Evolutionary conservation across 257 asterid species (phyloP), one percentile per base, ranked within the genome.

Genomic region (Ocimum tenuiflorum): DNA sequence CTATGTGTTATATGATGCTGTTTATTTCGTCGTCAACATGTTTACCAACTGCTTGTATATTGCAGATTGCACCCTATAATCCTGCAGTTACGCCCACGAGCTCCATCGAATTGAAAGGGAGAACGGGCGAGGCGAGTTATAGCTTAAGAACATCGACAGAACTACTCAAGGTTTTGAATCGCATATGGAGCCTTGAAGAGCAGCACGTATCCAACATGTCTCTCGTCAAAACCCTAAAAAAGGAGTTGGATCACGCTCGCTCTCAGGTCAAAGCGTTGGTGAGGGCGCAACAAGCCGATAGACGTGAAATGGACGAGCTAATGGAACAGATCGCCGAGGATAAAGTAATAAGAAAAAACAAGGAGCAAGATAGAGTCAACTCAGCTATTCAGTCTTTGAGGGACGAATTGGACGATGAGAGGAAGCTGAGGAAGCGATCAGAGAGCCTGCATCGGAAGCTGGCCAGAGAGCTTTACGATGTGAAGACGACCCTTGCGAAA

Each of bases 161-260:
- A 67, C 86, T 92, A 8, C 89, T 89, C 33, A 89, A 87, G 76
- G 99, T 92, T 14, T 65, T 92, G 71, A 89, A 92, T 23, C 91
- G 97, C 15, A 92, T 92, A 17, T 92, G 99, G 97, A 75, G 83
- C 74, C 86, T 92, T 27, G 99, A 92, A 87, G 99, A 89, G 81
- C 97, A 92, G 67, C 99, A 92, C n/a, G 74, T 79, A 1, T 75
- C 99, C 38, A 86, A 83, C 74, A 78, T 82, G 56, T 65, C 91
- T 42, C 88, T 89, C 2, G 79, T 89, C 73, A 88, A 81, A 74
- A 83, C 86, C 36, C 31, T 92, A 61, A 90, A 88, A 67, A 88
- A 83, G 60, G 99, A 92, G 64, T 70, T 92, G 5, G 87, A 82
- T 27, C 83, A 81, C 11, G 82, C 96, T 8, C 97, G 95, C 0